A percentile compares a stretch with the other conserved stretches of the same genome.
These are phyloP conservation scores for Musa acuminata DNA, from an alignment of 176 grass and related monocot genomes.

Conservation along the genomic window DNA sequence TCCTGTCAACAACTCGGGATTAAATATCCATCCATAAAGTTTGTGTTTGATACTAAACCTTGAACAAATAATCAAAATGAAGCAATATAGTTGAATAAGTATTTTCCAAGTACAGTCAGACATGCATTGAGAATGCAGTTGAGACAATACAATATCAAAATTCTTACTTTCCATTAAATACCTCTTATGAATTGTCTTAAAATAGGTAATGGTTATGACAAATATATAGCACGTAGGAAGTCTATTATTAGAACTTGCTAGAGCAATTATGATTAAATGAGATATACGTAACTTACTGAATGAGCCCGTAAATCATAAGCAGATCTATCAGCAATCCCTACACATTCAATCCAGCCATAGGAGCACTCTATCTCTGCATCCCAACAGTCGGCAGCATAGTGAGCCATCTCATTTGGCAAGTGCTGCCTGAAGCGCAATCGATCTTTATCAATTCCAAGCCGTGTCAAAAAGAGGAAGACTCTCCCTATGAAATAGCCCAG, in stretches of 20 bases:
- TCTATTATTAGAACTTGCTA: background rate
- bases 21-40: background rate
- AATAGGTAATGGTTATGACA: background rate
- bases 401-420: slow-evolving; percentile 93
- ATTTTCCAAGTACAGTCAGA: background rate
- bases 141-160: background rate
- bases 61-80: background rate
- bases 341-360: slow-evolving; percentile 96
- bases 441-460: slow-evolving; percentile 82
- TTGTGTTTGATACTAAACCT: background rate
- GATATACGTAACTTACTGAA: slow-evolving; percentile 29
- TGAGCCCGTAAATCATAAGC: slow-evolving; percentile 77
- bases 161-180: background rate
- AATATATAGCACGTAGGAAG: too few relatives aligned
- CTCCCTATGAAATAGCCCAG: slow-evolving; percentile 90
- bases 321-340: slow-evolving; percentile 99
- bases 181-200: background rate
- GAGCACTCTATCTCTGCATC: slow-evolving; percentile 98
- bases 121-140: background rate
- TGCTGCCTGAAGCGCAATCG: slow-evolving; percentile 80
- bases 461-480: slow-evolving; percentile 82
- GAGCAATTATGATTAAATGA: too few relatives aligned
- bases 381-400: slow-evolving; percentile 98
- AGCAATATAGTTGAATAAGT: background rate
- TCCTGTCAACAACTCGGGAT: slow-evolving; percentile 22